Evolutionary conservation across 2,329 filamentous ascomycete genomes (phyloP), one percentile per base, ranked within the genome.

Genomic region (Xylariaceae sp.): DNA sequence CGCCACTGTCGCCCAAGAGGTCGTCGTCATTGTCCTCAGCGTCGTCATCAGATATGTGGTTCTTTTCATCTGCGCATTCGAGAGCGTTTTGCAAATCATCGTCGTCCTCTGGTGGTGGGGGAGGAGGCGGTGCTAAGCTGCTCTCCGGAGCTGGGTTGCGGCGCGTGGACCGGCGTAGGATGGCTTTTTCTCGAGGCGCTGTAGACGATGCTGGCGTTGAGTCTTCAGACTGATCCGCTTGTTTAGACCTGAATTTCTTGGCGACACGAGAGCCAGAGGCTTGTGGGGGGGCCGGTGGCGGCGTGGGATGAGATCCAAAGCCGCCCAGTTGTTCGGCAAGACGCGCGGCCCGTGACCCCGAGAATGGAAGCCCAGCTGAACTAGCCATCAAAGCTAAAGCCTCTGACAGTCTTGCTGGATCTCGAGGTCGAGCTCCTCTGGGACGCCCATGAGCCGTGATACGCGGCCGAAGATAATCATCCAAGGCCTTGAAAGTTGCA

Each of bases 401-500:
- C 70, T 83, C 75, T 2, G 83, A 80, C 27, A 90, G 71, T 27
- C 22, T 27, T 7, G 22, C 22, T 1, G 85, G 82, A 46, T 82
- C 79, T 11, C 71, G 66, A 74, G 86, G 65, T 71, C 86, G 79
- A 30, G 79, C 75, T 10, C 74, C 75, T 39, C 85, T 78, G 11
- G 87, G 82, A 17, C 89, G 82, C 55, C 96, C 90, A 3, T 87
- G 83, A 12, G 94, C 68, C 61, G 78, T 90, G 51, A 99, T 95
- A 53, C 92, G 82, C 7, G 94, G 94, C 35, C 94, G 85, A 39
- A 99, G 77, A 67, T 97, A 99, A 66, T 99, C 94, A 64, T 97
- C 94, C 19, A 99, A 74, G 0, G 92, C 89, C 68, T 96, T 97
- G 75, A 99, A 97, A 0, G 91, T 97, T 2, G 94, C 92, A 62